Evolutionary conservation across 1,284 basidiomycete genomes (phyloP).

Genomic region (Leucoagaricus sp.): DNA sequence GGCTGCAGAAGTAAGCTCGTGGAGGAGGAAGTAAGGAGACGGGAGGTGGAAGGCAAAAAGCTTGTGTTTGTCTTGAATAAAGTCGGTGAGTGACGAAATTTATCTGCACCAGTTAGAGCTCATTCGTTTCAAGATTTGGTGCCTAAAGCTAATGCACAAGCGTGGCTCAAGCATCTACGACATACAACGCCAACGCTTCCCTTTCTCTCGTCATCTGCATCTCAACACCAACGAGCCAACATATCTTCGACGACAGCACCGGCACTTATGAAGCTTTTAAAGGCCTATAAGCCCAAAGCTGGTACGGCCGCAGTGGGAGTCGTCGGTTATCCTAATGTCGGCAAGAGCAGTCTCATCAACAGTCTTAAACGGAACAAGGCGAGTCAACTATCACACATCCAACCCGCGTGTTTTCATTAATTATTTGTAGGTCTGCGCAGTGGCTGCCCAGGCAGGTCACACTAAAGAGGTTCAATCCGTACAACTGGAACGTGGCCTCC

Average conservation of each 20-base stretch:
- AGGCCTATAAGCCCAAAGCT: constrained; percentile 84
- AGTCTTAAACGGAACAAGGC: constrained; percentile 90
- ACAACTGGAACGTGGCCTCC: constrained; percentile 90
- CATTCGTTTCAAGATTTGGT: constrained; percentile 70
- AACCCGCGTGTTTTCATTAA: constrained; percentile 20
- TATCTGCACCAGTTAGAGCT: background rate
- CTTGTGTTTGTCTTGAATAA: constrained; percentile 92
- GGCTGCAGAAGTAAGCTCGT: constrained; percentile 86
- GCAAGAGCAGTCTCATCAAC: constrained; percentile 96
- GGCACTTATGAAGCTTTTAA: constrained; percentile 84
- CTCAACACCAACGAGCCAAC: constrained; percentile 83
- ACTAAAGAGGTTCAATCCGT: constrained; percentile 95
- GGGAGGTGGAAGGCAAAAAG: constrained; percentile 86
- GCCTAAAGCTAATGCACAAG: constrained; percentile 85
- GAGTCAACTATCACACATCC: constrained; percentile 29
- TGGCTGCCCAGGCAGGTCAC: constrained; percentile 95
- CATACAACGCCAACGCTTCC: constrained; percentile 93
- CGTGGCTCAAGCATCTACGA: constrained; percentile 89
- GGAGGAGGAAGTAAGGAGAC: constrained; percentile 86
- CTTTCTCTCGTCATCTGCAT: constrained; percentile 86
- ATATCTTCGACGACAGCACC: constrained; percentile 80
- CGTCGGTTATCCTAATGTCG: constrained; percentile 97
- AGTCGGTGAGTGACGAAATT: constrained; percentile 63
- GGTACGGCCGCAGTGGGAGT: constrained; percentile 88
- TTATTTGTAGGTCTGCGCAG: constrained; percentile 73